These are phyloP conservation scores for Rhytidiadelphus loreus DNA, from an alignment of 225 moss, liverwort and hornwort genomes.

Conservation along the genomic window DNA sequence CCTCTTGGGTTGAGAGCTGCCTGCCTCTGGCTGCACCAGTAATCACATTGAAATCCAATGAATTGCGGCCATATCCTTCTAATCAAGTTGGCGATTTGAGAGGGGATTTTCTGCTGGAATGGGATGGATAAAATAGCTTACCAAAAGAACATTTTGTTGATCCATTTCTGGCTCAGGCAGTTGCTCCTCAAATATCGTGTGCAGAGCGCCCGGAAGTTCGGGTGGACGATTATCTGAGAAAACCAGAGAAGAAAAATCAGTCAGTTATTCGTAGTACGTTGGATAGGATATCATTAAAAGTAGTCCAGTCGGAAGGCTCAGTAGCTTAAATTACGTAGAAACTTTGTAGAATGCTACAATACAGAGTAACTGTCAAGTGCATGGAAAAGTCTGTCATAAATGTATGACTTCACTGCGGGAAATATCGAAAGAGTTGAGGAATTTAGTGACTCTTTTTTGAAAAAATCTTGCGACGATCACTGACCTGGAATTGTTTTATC, in stretches of 20 bases:
- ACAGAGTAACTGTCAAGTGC: neutral
- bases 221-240: constrained; percentile 23
- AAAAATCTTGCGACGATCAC: neutral
- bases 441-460: neutral
- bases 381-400: neutral
- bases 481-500: constrained; percentile 8
- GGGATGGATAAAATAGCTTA: neutral
- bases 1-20: constrained; percentile 6
- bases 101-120: neutral
- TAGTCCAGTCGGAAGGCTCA: neutral
- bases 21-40: constrained; percentile 17
- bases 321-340: neutral
- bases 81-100: neutral
- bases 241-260: neutral
- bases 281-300: neutral
- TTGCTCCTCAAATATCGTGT: constrained; percentile 43
- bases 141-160: neutral
- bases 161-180: constrained; percentile 15
- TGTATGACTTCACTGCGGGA: neutral
- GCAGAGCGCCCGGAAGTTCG: constrained; percentile 13
- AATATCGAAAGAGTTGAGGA: neutral
- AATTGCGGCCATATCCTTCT: neutral
- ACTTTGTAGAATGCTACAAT: neutral
- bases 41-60: neutral
- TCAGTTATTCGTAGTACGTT: neutral